Evolutionary conservation across 2,329 filamentous ascomycete species (phyloP), one percentile per base, ranked within the genome.

Genomic region (Colletotrichum eleusines): DNA sequence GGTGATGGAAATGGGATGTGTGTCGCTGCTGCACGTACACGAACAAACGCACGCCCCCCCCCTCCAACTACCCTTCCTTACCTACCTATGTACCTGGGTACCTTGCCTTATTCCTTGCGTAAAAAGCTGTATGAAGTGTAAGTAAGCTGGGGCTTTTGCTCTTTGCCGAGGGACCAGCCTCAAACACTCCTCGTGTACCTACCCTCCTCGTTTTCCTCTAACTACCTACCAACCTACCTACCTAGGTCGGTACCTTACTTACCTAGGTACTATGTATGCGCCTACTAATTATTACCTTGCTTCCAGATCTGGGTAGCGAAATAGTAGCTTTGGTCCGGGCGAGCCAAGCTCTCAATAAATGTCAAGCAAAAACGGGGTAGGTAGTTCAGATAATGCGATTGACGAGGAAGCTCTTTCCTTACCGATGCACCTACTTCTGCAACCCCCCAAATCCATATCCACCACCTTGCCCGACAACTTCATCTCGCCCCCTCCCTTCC

Each of bases 401-500:
- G 33, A 33, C 4, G 16, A 35, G 53, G 12, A 26, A 57, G 53
- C 33, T 38, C 18, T n/a, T 38, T 26, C 53, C 53, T 38, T 8
- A 28, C 28, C 28, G n/a, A n/a, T n/a, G n/a, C 18, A 28, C 51
- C 28, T 16, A 14, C 44, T 18, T 40, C 11, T 33, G 44, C 31
- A 51, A 46, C 20, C 44, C 44, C 44, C 44, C n/a, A 20, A 31
- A 28, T 40, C 38, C 46, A 26, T 28, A 20, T 38, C 26, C 58
- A 61, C 33, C 44, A 35, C 40, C 44, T 26, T 44, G 46, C 28
- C 38, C 35, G 42, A 55, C 67, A 48, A 61, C 55, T 48, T 46
- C 53, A 35, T 23, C 64, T 46, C 53, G 31, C 18, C 38, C 55
- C 64, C 38, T 50, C 64, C 38, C 38, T 48, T 20, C 46, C 44